A percentile compares a stretch with the other conserved stretches of the same genome.
Conservation (phyloP, 1,284 basidiomycete species). For the Paramarasmius palmivorus region DNA sequence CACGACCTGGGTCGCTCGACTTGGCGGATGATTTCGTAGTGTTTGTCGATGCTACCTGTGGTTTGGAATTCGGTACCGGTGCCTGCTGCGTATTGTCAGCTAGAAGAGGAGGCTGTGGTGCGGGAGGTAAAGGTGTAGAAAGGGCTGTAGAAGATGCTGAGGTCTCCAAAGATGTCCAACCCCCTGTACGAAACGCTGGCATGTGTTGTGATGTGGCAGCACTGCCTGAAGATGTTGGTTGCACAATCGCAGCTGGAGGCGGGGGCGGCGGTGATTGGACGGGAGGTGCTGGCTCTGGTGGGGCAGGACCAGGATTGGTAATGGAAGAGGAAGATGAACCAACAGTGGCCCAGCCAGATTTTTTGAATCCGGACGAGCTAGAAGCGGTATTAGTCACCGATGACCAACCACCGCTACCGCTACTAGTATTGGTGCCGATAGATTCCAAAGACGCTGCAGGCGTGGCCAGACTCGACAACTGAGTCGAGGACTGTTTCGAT, state of each 20-base stretch:
- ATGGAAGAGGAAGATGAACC: constrained; percentile 22
- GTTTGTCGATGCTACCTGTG: no score
- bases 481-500: constrained; percentile 41
- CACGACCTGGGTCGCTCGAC: no score
- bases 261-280: constrained; percentile 21
- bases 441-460: not conserved
- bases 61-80: constrained; percentile 8
- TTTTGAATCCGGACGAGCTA: constrained; percentile 43
- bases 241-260: constrained; percentile 16
- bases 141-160: constrained; percentile 24
- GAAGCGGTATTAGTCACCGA: constrained; percentile 25
- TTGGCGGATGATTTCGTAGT: no score
- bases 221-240: not conserved
- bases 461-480: constrained; percentile 24
- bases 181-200: constrained; percentile 55
- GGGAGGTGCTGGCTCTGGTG: constrained; percentile 14
- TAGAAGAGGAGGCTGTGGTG: constrained; percentile 7
- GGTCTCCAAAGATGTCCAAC: constrained; percentile 63
- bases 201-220: not conserved
- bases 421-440: constrained; percentile 27
- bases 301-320: constrained; percentile 16
- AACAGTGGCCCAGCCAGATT: constrained; percentile 62
- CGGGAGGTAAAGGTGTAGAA: constrained; percentile 21
- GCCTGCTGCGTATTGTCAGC: constrained; percentile 19
- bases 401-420: constrained; percentile 50